These are phyloP conservation scores for Hypoxylon sp. DNA, from an alignment of 2,329 filamentous ascomycete genomes.

Conservation along the genomic window DNA sequence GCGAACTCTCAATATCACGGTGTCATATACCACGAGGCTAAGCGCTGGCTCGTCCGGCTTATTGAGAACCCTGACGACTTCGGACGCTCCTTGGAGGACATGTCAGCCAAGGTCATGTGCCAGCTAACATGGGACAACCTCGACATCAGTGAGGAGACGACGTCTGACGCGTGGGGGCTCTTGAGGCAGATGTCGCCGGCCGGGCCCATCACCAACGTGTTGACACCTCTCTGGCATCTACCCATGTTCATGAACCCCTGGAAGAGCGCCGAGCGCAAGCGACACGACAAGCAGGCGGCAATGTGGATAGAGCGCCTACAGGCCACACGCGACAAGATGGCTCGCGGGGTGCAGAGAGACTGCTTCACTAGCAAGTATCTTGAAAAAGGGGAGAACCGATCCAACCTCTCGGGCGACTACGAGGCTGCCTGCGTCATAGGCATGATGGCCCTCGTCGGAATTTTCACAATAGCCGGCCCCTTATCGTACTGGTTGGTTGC, in stretches of 20 bases:
- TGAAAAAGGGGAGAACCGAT: conserved; percentile 52
- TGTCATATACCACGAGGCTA: conserved; percentile 64
- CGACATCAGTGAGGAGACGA: conserved; percentile 59
- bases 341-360: conserved; percentile 54
- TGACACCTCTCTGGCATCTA: conserved; percentile 67
- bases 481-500: conserved; percentile 55
- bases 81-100: conserved; percentile 64
- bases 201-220: conserved; percentile 67
- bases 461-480: conserved; percentile 55
- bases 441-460: conserved; percentile 55
- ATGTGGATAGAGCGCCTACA: conserved; percentile 65
- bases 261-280: conserved; percentile 64
- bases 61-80: conserved; percentile 65
- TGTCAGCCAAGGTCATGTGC: conserved; percentile 69
- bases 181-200: conserved; percentile 69
- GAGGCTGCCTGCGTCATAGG: conserved; percentile 53
- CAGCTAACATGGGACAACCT: conserved; percentile 66
- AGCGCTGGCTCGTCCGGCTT: conserved; percentile 64
- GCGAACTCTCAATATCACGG: conserved; percentile 52
- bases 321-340: conserved; percentile 56
- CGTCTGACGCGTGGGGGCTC: conserved; percentile 66
- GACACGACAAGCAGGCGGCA: conserved; percentile 64
- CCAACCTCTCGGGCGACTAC: conserved; percentile 50
- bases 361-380: conserved; percentile 59
- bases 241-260: conserved; percentile 64